Evolutionary conservation across 441 rosid species (phyloP).

Genomic region (Erodium texanum): DNA sequence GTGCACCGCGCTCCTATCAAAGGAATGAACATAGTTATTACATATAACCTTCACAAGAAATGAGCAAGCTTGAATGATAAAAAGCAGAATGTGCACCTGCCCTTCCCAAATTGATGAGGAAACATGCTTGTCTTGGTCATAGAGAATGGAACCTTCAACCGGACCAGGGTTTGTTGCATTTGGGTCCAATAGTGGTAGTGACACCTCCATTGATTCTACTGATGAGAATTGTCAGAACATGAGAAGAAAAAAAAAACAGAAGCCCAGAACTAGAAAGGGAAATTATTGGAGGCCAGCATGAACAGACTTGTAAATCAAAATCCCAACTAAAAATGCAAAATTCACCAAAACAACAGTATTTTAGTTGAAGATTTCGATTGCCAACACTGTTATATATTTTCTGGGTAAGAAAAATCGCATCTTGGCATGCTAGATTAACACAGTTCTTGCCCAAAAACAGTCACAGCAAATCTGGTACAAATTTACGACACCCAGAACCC

Average conservation of each 20-base stretch:
- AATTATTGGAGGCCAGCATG: background rate
- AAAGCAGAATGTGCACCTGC: slow-evolving; percentile 49
- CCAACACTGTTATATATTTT: background rate
- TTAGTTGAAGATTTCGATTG: background rate
- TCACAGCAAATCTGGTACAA: background rate
- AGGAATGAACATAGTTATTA: too few relatives aligned
- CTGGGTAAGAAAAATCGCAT: background rate
- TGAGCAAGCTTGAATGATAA: background rate
- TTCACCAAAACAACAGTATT: background rate
- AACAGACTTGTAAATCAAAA: background rate
- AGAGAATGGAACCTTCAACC: background rate
- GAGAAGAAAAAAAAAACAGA: background rate
- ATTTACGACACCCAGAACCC: background rate
- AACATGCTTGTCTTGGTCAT: slow-evolving; percentile 4
- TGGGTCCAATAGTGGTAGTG: background rate
- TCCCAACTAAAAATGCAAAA: background rate
- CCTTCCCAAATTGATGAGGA: slow-evolving; percentile 7
- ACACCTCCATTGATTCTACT: slow-evolving; percentile 2
- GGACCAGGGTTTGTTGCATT: slow-evolving; percentile 7
- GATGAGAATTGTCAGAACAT: background rate
- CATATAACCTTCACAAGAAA: too few relatives aligned
- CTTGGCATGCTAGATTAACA: background rate
- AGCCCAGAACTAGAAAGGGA: background rate
- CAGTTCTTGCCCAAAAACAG: background rate
- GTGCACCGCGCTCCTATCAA: slow-evolving; percentile 40